A percentile compares a stretch with the other conserved stretches of the same genome.
phyloP scores from a whole-genome alignment of 345 rosid species.

The Firmiana major region DNA sequence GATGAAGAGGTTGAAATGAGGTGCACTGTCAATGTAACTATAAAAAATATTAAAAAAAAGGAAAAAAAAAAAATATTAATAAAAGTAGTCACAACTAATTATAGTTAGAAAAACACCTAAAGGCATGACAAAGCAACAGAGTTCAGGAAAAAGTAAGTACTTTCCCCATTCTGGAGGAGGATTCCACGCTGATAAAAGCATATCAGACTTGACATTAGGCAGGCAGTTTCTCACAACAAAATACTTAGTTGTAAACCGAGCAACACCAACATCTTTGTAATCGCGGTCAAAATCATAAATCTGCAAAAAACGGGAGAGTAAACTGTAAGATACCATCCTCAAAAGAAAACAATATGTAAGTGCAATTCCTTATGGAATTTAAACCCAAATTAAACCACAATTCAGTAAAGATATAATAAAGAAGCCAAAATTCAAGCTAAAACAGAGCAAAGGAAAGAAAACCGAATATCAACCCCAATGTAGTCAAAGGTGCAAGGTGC shows the following conservation, averaged over 20 bases:
- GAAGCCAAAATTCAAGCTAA: background rate
- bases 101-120: background rate
- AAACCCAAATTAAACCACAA: slow-evolving; percentile 5
- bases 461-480: background rate
- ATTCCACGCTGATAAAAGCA: slow-evolving; percentile 95
- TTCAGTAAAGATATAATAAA: background rate
- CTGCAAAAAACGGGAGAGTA: slow-evolving; percentile 34
- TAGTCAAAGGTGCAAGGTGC: slow-evolving; percentile 2
- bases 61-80: background rate
- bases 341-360: background rate
- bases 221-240: slow-evolving; percentile 86
- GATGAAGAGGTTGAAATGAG: background rate
- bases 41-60: background rate
- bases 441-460: background rate
- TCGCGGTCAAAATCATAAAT: slow-evolving; percentile 97
- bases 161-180: slow-evolving; percentile 99
- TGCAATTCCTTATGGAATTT: background rate
- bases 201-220: slow-evolving; percentile 76
- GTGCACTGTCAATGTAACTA: background rate
- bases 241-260: slow-evolving; percentile 78
- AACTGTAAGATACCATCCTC: slow-evolving; percentile 14
- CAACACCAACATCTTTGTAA: slow-evolving; percentile 93
- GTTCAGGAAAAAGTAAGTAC: slow-evolving; percentile 37
- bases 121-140: background rate
- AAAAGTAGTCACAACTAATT: background rate